Evolutionary conservation across 495 filamentous ascomycete genomes (phyloP), one percentile per base, ranked within the genome.

Genomic region (Hyaloscypha variabilis): DNA sequence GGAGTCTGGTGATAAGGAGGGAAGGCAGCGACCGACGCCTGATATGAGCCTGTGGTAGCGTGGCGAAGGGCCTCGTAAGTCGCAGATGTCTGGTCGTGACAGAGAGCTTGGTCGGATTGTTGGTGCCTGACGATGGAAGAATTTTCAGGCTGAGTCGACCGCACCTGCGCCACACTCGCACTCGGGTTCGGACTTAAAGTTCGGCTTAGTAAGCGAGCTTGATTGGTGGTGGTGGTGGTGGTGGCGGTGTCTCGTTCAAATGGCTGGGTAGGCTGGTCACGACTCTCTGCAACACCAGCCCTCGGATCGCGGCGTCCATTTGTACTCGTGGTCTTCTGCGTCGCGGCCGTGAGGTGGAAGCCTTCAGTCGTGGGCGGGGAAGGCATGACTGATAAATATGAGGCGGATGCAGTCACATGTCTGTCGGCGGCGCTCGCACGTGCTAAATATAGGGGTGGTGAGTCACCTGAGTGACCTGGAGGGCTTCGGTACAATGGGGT

Each of bases 11-110:
- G 31, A 30, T 24, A 39, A 24, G 57, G 57, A 52, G 66, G 42
- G 23, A 36, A 64, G 30, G 46, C 49, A 69, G 23, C 24, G n/a
- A 57, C n/a, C 13, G 51, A 56, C 28, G 10, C 36, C 11, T 30
- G 42, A 50, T 60, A 26, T 53, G 60, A 26, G 21, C 51, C 28
- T 31, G 36, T 56, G 14, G 42, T 58, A 28, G 21, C 36, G 66
- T 64, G 66, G 66, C 66, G 56, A 68, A 29, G 25, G 14, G 36
- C 26, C 21, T 63, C 66, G 66, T 63, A 68, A 21, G 46, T 61
- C 28, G 25, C 26, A 19, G 29, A 30, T n/a, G 25, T 21, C n/a
- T 21, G 30, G 14, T 59, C n/a, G 25, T 58, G 54, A 34, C 31
- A 0, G 39, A 17, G 10, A 11, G 10, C 39, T 14, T 0, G 39